Conservation (phyloP, 768 basidiomycete genomes). For the Hericium alpestre region DNA sequence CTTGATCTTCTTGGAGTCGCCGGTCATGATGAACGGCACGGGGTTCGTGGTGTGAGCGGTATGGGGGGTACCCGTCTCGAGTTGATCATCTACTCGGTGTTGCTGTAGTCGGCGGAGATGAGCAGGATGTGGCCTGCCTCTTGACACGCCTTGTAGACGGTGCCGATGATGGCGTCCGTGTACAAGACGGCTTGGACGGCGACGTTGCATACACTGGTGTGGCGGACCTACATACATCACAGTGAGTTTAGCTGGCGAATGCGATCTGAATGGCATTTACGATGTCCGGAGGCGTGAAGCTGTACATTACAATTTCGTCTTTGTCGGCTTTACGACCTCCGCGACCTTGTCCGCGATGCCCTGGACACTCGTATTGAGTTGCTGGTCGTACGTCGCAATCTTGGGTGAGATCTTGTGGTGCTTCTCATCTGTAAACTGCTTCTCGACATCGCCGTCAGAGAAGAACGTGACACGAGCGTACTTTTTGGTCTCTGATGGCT, state of each 20-base stretch:
- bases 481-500: slow-evolving; percentile 76
- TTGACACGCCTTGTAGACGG: slow-evolving; percentile 76
- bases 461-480: slow-evolving; percentile 98
- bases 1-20: too few relatives aligned
- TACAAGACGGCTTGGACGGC: slow-evolving; percentile 79
- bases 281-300: slow-evolving; percentile 97
- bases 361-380: slow-evolving; percentile 84
- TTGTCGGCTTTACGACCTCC: slow-evolving; percentile 60
- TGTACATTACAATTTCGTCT: slow-evolving; percentile 94
- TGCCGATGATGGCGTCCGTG: slow-evolving; percentile 86
- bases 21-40: slow-evolving; percentile 86
- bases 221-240: slow-evolving; percentile 52
- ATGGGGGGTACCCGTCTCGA: slow-evolving; percentile 74
- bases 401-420: slow-evolving; percentile 87
- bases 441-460: slow-evolving; percentile 95
- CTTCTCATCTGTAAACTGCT: slow-evolving; percentile 76
- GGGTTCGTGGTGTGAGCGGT: slow-evolving; percentile 84
- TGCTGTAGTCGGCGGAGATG: slow-evolving; percentile 90
- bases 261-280: slow-evolving; percentile 26
- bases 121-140: slow-evolving; percentile 79
- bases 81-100: slow-evolving; percentile 91
- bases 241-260: neutral
- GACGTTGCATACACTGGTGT: slow-evolving; percentile 86
- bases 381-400: slow-evolving; percentile 87
- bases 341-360: slow-evolving; percentile 89